Percentiles rank a stretch among this genome's conserved stretches.
Conservation (phyloP, 2,329 filamentous ascomycete genomes). For the Cadophora luteo-olivacea region DNA sequence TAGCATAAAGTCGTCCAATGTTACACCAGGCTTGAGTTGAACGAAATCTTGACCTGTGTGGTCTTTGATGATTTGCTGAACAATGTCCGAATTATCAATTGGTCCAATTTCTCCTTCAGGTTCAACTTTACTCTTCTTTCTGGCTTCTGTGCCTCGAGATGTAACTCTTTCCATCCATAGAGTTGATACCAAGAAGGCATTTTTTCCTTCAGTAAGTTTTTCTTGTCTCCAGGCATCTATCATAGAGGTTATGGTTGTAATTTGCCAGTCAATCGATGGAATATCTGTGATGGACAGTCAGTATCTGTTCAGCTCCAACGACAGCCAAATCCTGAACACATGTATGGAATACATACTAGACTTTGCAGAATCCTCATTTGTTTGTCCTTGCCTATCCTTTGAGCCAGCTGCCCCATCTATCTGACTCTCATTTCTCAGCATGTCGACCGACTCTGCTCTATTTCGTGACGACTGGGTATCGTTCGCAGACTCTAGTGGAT, state of each 20-base stretch:
- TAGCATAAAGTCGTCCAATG: constrained; percentile 75
- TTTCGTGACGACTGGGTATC: constrained; percentile 16
- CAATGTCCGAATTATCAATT: constrained; percentile 86
- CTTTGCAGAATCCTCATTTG: constrained; percentile 18
- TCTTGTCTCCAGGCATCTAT: constrained; percentile 54
- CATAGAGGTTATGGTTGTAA: constrained; percentile 72
- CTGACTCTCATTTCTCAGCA: constrained; percentile 31
- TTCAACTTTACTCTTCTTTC: constrained; percentile 64
- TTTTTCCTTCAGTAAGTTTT: constrained; percentile 71
- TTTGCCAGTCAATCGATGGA: constrained; percentile 70
- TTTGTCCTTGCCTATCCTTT: not conserved
- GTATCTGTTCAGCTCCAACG: not conserved
- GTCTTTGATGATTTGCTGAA: constrained; percentile 64
- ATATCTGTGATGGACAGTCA: constrained; percentile 32
- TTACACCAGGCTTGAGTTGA: constrained; percentile 72
- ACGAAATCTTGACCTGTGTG: constrained; percentile 65
- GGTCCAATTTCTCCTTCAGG: constrained; percentile 69
- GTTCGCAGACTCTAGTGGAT: constrained; percentile 25
- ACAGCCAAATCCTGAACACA: not conserved
- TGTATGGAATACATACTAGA: constrained; percentile 13
- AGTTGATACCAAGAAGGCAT: constrained; percentile 79
- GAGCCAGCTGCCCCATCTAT: constrained; percentile 15
- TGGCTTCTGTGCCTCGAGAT: constrained; percentile 65
- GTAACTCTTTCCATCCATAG: constrained; percentile 80
- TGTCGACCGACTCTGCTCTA: constrained; percentile 38